These are phyloP conservation scores for Eutypa lata DNA, from an alignment of 2,329 filamentous ascomycete genomes.

Conservation along the genomic window DNA sequence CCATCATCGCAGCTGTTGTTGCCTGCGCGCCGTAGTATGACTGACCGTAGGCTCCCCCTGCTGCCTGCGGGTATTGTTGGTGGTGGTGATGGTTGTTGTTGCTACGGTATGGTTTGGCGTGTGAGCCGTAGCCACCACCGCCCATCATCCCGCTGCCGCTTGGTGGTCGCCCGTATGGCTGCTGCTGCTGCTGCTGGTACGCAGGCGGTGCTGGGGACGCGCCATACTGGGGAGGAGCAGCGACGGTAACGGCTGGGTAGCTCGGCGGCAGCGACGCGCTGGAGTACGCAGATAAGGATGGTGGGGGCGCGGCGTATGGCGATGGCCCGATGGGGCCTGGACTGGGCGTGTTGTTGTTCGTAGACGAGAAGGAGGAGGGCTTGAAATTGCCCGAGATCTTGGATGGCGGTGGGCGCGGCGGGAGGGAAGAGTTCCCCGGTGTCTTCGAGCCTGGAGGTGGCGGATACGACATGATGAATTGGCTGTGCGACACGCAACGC, in stretches of 20 bases:
- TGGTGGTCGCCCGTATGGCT: conserved; percentile 27
- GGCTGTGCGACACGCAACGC: conserved; percentile 34
- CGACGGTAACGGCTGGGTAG: conserved; percentile 36
- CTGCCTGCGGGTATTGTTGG: conserved; percentile 24
- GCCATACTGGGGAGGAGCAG: conserved; percentile 43
- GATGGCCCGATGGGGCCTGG: conserved; percentile 23
- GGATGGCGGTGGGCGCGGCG: conserved; percentile 71
- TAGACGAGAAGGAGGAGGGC: conserved; percentile 52
- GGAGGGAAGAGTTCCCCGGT: conserved; percentile 58
- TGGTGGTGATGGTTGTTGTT: no score
- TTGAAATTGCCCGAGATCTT: conserved; percentile 41
- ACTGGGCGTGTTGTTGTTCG: conserved; percentile 27
- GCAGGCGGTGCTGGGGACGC: conserved; percentile 26
- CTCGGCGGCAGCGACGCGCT: conserved; percentile 27
- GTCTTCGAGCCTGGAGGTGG: conserved; percentile 69
- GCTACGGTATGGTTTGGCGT: conserved; percentile 16
- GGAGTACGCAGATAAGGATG: conserved; percentile 36
- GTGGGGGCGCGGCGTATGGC: conserved; percentile 36
- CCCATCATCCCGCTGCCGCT: conserved; percentile 16
- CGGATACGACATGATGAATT: conserved; percentile 81
- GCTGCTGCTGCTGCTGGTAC: no score
- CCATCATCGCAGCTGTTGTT: conserved; percentile 24
- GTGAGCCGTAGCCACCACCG: conserved; percentile 15
- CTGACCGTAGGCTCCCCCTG: not conserved
- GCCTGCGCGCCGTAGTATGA: conserved; percentile 30